A percentile compares a stretch with the other conserved stretches of the same genome.
Evolutionary conservation across 495 filamentous ascomycete genomes (phyloP).

Genomic region (Patellaria atrata): DNA sequence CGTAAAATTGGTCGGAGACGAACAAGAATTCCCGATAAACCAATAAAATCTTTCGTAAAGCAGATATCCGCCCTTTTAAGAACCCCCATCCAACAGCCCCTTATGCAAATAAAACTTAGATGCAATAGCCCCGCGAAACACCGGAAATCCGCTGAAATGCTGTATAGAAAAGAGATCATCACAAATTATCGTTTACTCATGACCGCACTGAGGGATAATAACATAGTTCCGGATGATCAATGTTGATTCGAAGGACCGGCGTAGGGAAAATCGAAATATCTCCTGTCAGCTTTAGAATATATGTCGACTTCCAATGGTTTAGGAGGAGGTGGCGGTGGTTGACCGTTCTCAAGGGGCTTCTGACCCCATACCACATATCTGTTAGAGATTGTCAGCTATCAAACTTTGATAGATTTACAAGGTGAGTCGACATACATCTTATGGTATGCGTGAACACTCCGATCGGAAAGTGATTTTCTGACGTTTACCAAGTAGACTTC

Average conservation of each 20-base stretch:
- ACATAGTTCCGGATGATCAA: no score
- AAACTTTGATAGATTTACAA: background rate
- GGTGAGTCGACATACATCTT: slow-evolving; percentile 23
- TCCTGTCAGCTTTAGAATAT: no score
- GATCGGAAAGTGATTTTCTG: slow-evolving; percentile 27
- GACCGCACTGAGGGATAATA: no score
- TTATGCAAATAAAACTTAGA: no score
- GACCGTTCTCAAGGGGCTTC: slow-evolving; percentile 15
- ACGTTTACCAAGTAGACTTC: slow-evolving; percentile 31
- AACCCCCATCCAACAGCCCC: no score
- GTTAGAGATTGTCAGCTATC: slow-evolving; percentile 4
- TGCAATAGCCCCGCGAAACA: no score
- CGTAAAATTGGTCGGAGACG: no score
- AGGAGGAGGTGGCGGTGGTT: background rate
- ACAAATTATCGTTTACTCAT: no score
- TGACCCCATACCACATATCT: slow-evolving; percentile 26
- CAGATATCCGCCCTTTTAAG: no score
- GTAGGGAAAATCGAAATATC: no score
- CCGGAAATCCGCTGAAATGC: slow-evolving; percentile 22
- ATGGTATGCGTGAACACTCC: slow-evolving; percentile 30
- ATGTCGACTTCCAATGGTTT: background rate
- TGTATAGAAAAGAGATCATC: slow-evolving; percentile 3
- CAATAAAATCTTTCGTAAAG: no score
- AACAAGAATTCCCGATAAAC: no score
- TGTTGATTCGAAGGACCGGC: background rate